Base-by-base conservation (phyloP, 140 eudicot species). In the Stevia rebaudiana region DNA sequence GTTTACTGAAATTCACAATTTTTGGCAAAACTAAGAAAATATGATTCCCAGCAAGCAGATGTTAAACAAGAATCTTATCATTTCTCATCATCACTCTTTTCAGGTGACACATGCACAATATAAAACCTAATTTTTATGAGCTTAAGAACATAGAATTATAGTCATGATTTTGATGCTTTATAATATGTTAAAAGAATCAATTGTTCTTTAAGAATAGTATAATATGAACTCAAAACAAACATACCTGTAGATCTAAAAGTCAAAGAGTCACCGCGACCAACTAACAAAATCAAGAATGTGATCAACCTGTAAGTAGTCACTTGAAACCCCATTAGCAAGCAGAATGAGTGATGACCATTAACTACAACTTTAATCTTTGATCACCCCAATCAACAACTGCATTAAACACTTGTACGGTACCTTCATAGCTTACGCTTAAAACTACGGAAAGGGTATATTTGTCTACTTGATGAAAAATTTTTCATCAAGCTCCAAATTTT, bases 201-300 rank as follows among this genome's bases (percentile, higher is more conserved):
- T 57, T 30, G n/a, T 46, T 59, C 33, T 57, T 47, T 6, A 58
- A 35, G 61, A 39, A 37, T 11, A 23, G 39, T 41, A 37, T 22
- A 30, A 5, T 1, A 30, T 33, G 30, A 49, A 68, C 42, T 41
- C 46, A 41, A 50, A 9, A 41, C 55, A 61, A 53, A 72, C 39
- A 72, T 79, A 89, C 97, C 95, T 74, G 84, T 78, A 83, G 86
- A 86, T 81, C 82, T 69, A 48, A 74, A 80, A 67, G 75, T 57
- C 48, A 76, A 79, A 48, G 76, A 71, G 35, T 31, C 56, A 64
- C 37, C 56, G 61, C 37, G 60, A 73, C 77, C 65, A 12, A 81
- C 67, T 74, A 72, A 50, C 59, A 67, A 72, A 58, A 78, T 47
- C 30, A 71, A 80, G 72, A 83, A 72, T 33, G 71, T 71, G 66